phyloP scores from a whole-genome alignment of 352 stramenopile species.

The Nothophytophthora sp. region DNA sequence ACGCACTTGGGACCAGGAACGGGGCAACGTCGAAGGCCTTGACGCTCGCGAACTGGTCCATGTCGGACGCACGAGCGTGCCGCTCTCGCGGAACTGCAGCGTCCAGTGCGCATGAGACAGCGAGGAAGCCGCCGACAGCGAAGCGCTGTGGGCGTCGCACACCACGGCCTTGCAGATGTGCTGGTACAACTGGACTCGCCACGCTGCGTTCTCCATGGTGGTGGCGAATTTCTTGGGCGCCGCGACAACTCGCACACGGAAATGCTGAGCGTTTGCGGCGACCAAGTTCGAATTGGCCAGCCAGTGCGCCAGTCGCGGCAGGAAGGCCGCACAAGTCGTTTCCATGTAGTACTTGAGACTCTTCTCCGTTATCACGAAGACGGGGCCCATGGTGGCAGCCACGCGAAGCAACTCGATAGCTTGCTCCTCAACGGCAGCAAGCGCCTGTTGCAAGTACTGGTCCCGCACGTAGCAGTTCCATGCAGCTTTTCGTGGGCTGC shows the following conservation, averaged over 20 bases:
- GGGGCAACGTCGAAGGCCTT: conserved; percentile 30
- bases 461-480: conserved; percentile 44
- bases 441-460: conserved; percentile 52
- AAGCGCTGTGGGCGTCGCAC: conserved; percentile 17
- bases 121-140: background rate
- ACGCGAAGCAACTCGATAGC: conserved; percentile 41
- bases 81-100: conserved; percentile 29
- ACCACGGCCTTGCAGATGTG: conserved; percentile 32
- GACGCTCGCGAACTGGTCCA: conserved; percentile 34
- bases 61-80: conserved; percentile 27
- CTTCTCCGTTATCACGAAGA: conserved; percentile 56
- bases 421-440: conserved; percentile 57
- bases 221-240: conserved; percentile 43
- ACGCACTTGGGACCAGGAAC: conserved; percentile 49
- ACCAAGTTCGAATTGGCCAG: conserved; percentile 22
- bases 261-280: background rate
- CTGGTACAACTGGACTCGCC: conserved; percentile 50
- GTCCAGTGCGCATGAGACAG: conserved; percentile 4
- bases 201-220: conserved; percentile 31
- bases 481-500: conserved; percentile 24
- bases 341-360: conserved; percentile 53
- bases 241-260: conserved; percentile 40
- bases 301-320: conserved; percentile 51
- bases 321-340: conserved; percentile 42
- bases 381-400: conserved; percentile 37